A percentile compares a stretch with the other conserved stretches of the same genome.
Evolutionary conservation across 1,284 basidiomycete species (phyloP).

Genomic region (Sporisorium exsertum): DNA sequence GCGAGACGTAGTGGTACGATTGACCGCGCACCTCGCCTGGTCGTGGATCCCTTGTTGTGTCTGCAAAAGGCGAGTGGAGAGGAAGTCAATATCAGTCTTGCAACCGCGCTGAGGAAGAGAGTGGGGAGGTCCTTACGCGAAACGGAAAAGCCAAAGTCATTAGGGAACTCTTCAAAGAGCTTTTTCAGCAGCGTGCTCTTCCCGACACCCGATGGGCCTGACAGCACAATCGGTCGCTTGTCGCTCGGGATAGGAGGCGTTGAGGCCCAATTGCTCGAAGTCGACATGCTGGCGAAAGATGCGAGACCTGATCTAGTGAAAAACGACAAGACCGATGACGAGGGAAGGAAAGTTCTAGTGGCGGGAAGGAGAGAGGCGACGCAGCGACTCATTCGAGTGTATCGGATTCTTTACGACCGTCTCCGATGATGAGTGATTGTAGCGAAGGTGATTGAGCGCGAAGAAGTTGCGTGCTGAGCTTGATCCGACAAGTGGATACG

Average conservation of each 20-base stretch:
- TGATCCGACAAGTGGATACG: background rate
- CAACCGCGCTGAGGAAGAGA: background rate
- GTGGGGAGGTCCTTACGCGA: constrained; percentile 78
- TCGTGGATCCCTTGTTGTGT: constrained; percentile 89
- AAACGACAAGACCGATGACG: background rate
- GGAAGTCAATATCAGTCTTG: background rate
- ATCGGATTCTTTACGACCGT: background rate
- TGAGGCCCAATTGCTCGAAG: constrained; percentile 38
- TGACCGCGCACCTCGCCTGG: constrained; percentile 83
- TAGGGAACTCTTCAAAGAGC: constrained; percentile 84
- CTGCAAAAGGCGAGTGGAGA: constrained; percentile 72
- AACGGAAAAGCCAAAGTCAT: constrained; percentile 88
- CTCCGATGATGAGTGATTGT: background rate
- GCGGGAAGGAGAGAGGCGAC: constrained; percentile 3
- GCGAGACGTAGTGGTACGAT: constrained; percentile 75
- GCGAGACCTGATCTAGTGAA: background rate
- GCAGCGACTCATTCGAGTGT: constrained; percentile 12
- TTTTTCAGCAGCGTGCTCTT: constrained; percentile 90
- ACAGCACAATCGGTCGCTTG: constrained; percentile 77
- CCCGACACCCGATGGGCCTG: constrained; percentile 89
- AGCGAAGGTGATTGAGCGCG: background rate
- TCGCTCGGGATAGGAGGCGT: constrained; percentile 40
- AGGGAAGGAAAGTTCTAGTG: constrained; percentile 8
- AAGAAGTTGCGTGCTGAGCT: background rate
- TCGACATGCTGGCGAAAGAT: constrained; percentile 28